Percentiles rank a stretch among this genome's conserved stretches.
Evolutionary conservation across 129 eudicot species (phyloP).

Genomic region (Erigeron canadensis): DNA sequence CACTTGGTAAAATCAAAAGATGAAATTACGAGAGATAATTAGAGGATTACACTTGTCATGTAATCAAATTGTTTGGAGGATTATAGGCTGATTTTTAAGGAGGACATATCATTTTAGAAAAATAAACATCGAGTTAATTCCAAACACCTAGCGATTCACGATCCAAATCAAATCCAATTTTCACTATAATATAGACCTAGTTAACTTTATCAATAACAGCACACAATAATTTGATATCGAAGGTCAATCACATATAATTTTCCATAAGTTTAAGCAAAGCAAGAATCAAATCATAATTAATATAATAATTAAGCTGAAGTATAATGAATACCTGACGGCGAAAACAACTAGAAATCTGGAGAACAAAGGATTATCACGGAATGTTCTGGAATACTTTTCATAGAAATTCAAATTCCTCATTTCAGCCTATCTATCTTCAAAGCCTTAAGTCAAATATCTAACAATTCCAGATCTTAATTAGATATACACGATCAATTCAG

Average conservation of each 20-base stretch:
- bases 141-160: slow-evolving; percentile 5
- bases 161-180: not conserved
- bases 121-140: not conserved
- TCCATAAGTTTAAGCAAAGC: too few species aligned
- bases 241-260: too few species aligned
- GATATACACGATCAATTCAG: not conserved
- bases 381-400: slow-evolving; percentile 57
- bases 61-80: too few species aligned
- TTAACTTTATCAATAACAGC: not conserved
- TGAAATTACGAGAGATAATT: too few species aligned
- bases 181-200: slow-evolving; percentile 1
- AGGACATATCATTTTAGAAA: too few species aligned
- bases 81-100: too few species aligned
- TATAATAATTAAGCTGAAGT: not conserved
- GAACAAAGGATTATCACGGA: slow-evolving; percentile 61
- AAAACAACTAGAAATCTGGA: slow-evolving; percentile 67
- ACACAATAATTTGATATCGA: not conserved
- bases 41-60: too few species aligned
- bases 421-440: slow-evolving; percentile 12
- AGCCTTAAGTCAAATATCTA: not conserved
- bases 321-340: slow-evolving; percentile 58
- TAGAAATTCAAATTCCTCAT: slow-evolving; percentile 49
- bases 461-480: slow-evolving; percentile 32
- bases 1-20: too few species aligned
- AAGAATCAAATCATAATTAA: not conserved